phyloP scores from a whole-genome alignment of 163 green algal species.

The Prototheca wickerhamii region DNA sequence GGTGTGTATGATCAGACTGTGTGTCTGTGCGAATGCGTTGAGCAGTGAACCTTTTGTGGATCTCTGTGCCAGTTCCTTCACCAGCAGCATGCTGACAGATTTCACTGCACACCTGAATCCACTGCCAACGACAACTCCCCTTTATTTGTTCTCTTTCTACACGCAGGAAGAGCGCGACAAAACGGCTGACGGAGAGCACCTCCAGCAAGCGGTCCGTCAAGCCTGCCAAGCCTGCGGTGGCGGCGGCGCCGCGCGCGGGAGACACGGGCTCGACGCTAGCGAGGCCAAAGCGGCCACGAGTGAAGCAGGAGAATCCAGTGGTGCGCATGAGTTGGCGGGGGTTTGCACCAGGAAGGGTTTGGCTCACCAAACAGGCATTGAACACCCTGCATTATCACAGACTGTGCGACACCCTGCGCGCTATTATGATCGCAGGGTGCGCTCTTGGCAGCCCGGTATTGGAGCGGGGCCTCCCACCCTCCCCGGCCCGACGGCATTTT shows the following conservation, averaged over 20 bases:
- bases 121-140: background rate
- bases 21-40: too few species aligned
- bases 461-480: constrained; percentile 14
- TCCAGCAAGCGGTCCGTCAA: background rate
- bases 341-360: constrained; percentile 1
- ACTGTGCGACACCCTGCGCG: too few species aligned
- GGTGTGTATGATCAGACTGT: too few species aligned
- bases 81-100: too few species aligned
- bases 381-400: background rate
- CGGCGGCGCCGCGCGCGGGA: background rate
- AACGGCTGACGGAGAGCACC: background rate
- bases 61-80: too few species aligned
- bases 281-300: background rate
- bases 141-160: too few species aligned
- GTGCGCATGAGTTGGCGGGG: background rate
- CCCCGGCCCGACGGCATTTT: constrained; percentile 33
- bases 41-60: too few species aligned
- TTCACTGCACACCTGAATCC: too few species aligned
- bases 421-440: too few species aligned
- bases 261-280: too few species aligned
- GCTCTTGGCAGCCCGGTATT: constrained; percentile 4
- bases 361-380: background rate
- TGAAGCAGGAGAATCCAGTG: background rate
- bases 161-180: constrained; percentile 8
- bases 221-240: background rate